Base-by-base conservation (phyloP, 495 filamentous ascomycete species). In the Penicillium coprophilum region DNA sequence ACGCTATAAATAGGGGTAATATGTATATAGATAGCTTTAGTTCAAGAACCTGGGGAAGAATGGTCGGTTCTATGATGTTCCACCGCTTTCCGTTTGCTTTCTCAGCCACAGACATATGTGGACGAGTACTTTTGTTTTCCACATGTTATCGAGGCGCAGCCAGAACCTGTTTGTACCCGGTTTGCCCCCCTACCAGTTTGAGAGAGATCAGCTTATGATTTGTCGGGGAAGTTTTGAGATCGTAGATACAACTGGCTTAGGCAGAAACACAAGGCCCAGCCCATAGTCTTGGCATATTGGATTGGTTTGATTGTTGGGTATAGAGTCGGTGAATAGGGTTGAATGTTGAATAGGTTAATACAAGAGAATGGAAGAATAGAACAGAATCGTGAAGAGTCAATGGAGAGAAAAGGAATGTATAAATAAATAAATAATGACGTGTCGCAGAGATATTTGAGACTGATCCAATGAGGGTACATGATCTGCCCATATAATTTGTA, bases 401-500 rank as follows among this genome's bases (percentile, higher is more conserved):
- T n/a, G n/a, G n/a, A n/a, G 5, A 24, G 2, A 24, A 5, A 27
- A 5, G 24, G 24, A 27, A 27, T 27, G 24, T 27, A 27, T 27
- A 27, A 27, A 27, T 27, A 27, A 27, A 27, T 27, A 27, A 27
- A 27, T 27, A 27, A 27, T 27, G 65, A 67, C 65, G 65, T 67
- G 62, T 65, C 61, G 48, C 45, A 23, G 46, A 23, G 46, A 38
- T 50, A 46, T 49, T 49, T 49, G 53, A 56, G 53, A 56, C 45
- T 49, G 23, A 39, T 56, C 52, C 52, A 56, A 56, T 41, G 10
- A 23, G 7, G 52, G 52, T 54, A 54, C 52, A 38, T 54, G 15
- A 9, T 13, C 20, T 4, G 9, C 1, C 30, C 41, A 36, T 54
- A 54, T 20, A 27, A 46, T 36, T 54, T 8, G 21, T 46, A 54